phyloP scores from a whole-genome alignment of 306 rosid species.

The Coriaria nepalensis region DNA sequence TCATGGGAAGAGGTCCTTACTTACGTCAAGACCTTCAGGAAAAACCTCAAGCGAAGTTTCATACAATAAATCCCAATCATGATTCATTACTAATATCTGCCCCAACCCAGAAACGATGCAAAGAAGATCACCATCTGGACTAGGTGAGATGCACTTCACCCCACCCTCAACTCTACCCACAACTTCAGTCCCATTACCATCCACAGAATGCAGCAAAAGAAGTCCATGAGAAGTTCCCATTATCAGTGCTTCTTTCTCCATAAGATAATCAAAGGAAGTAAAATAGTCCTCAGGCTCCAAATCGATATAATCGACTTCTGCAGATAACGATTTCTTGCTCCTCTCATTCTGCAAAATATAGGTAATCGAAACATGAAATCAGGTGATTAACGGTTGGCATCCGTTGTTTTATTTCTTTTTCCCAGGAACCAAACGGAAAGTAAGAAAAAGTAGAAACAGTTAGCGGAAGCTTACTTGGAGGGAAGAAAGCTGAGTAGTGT shows the following conservation, averaged over 20 bases:
- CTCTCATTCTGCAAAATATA: slow-evolving; percentile 18
- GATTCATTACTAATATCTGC: slow-evolving; percentile 71
- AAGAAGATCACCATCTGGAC: slow-evolving; percentile 88
- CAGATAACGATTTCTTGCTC: slow-evolving; percentile 25
- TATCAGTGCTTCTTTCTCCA: slow-evolving; percentile 89
- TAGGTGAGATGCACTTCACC: slow-evolving; percentile 57
- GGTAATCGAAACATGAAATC: too few relatives aligned
- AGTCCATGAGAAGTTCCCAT: slow-evolving; percentile 61
- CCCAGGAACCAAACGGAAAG: not conserved
- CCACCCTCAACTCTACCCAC: slow-evolving; percentile 87
- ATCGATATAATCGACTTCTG: slow-evolving; percentile 35
- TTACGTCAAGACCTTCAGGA: slow-evolving; percentile 40
- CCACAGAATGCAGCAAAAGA: slow-evolving; percentile 51
- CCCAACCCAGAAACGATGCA: slow-evolving; percentile 44
- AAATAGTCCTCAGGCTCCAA: slow-evolving; percentile 51
- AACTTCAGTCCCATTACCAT: slow-evolving; percentile 33
- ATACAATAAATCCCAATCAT: slow-evolving; percentile 81
- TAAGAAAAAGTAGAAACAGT: not conserved
- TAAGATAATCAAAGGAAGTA: slow-evolving; percentile 65
- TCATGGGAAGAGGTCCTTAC: slow-evolving; percentile 44
- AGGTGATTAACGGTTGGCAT: too few relatives aligned
- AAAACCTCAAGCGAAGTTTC: slow-evolving; percentile 48
- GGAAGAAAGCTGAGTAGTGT: slow-evolving; percentile 55
- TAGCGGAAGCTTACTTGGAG: slow-evolving; percentile 36
- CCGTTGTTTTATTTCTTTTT: not conserved